phyloP scores from a whole-genome alignment of 2,329 filamentous ascomycete species.

The Colletotrichum tabaci region DNA sequence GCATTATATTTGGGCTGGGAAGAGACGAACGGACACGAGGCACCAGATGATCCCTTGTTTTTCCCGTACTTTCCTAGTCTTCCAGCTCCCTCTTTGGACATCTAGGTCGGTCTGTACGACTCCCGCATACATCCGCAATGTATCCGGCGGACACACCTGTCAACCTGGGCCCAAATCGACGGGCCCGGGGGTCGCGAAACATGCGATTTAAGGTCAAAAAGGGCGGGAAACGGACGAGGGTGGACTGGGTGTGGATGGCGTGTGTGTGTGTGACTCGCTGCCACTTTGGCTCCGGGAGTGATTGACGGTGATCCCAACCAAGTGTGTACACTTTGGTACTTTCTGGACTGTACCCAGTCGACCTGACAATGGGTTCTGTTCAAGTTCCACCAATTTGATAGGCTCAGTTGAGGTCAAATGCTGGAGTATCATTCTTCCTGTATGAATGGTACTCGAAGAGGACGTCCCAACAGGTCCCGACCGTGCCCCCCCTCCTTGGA shows the following conservation, averaged over 20 bases:
- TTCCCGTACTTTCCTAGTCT: not conserved
- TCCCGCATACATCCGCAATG: constrained; percentile 21
- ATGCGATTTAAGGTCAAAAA: constrained; percentile 43
- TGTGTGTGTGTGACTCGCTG: constrained; percentile 31
- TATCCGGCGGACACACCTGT: constrained; percentile 17
- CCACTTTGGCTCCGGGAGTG: not conserved
- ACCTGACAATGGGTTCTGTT: too few relatives aligned
- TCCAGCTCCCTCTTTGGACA: constrained; percentile 3
- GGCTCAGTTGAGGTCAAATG: too few relatives aligned
- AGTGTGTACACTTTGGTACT: too few relatives aligned
- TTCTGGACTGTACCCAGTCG: too few relatives aligned
- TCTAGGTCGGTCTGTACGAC: constrained; percentile 10
- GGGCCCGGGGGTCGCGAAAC: constrained; percentile 30
- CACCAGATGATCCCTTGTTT: constrained; percentile 9
- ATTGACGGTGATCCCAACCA: too few relatives aligned
- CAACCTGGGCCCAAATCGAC: constrained; percentile 19
- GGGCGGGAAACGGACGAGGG: constrained; percentile 38
- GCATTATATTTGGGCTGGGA: constrained; percentile 36
- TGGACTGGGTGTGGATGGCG: constrained; percentile 31
- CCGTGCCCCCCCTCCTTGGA: not conserved
- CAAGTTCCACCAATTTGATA: too few relatives aligned
- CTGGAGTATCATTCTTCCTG: too few relatives aligned
- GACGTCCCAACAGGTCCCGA: not conserved
- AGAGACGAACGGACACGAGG: constrained; percentile 13
- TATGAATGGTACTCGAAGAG: too few relatives aligned